phyloP scores from a whole-genome alignment of 768 basidiomycete species.

The Calocera cornea region DNA sequence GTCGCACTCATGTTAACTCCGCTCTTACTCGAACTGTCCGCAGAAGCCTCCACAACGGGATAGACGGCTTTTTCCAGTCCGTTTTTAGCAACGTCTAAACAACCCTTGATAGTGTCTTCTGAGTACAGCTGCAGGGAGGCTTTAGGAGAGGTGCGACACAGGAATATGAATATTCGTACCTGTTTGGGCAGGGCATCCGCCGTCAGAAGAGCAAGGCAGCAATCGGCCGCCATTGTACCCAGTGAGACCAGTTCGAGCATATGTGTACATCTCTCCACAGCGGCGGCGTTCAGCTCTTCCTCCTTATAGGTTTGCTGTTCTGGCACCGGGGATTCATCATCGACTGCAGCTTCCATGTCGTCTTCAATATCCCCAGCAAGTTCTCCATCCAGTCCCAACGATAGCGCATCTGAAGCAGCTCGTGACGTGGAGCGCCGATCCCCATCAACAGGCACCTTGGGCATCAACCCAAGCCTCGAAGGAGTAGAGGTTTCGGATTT shows the following conservation, averaged over 20 bases:
- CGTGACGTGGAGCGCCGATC: constrained; percentile 32
- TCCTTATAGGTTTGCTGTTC: constrained; percentile 10
- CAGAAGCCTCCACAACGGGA: constrained; percentile 58
- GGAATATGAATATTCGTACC: constrained; percentile 31
- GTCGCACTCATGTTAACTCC: not conserved
- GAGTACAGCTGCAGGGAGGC: constrained; percentile 57
- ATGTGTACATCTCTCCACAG: constrained; percentile 39
- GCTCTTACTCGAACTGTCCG: not conserved
- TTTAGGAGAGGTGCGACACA: not conserved
- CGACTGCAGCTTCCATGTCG: constrained; percentile 19
- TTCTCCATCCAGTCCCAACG: constrained; percentile 13
- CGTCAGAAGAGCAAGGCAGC: constrained; percentile 60
- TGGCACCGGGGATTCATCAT: constrained; percentile 24
- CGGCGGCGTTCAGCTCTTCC: constrained; percentile 30
- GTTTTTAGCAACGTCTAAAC: constrained; percentile 64
- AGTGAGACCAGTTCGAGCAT: constrained; percentile 51
- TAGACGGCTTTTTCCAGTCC: constrained; percentile 68
- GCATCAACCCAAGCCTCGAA: not conserved
- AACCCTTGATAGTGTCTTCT: constrained; percentile 76
- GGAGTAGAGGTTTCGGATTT: not conserved
- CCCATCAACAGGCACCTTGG: constrained; percentile 13
- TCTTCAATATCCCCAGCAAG: constrained; percentile 20
- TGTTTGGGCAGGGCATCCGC: constrained; percentile 76
- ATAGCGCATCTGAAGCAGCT: not conserved
- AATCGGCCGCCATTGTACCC: constrained; percentile 71